Percentiles rank a stretch among this genome's conserved stretches.
phyloP scores from a whole-genome alignment of 305 asterid species.

The Andrographis paniculata region DNA sequence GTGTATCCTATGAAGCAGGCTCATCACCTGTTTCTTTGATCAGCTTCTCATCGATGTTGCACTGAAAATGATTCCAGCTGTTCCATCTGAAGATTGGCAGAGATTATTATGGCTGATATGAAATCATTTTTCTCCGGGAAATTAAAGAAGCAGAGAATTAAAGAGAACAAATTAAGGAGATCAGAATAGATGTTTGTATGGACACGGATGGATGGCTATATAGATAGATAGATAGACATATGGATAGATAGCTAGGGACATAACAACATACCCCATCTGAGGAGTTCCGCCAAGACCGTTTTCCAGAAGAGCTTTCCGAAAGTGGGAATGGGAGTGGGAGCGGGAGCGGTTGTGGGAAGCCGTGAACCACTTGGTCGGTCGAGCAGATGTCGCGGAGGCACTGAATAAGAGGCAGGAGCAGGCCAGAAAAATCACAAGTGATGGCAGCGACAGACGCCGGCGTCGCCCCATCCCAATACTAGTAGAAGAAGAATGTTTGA shows the following conservation, averaged over 20 bases:
- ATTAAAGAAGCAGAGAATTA: neutral
- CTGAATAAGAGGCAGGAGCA: slow-evolving; percentile 20
- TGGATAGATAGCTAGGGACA: neutral
- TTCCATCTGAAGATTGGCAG: slow-evolving; percentile 50
- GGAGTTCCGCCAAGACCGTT: slow-evolving; percentile 69
- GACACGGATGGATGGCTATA: neutral
- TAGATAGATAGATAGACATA: neutral
- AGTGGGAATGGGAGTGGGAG: neutral
- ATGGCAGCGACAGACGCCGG: neutral
- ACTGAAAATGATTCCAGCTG: slow-evolving; percentile 76
- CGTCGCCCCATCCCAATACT: no score
- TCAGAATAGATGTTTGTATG: neutral
- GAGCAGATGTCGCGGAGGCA: slow-evolving; percentile 14
- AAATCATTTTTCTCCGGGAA: neutral
- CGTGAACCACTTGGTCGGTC: slow-evolving; percentile 9
- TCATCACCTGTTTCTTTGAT: slow-evolving; percentile 55
- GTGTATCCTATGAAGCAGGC: neutral
- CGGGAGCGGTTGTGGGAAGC: neutral
- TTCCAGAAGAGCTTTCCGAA: slow-evolving; percentile 27
- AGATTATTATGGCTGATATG: neutral
- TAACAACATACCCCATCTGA: slow-evolving; percentile 57
- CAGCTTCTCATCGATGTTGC: slow-evolving; percentile 51
- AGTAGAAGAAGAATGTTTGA: no score
- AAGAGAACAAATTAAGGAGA: neutral
- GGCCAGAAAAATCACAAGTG: no score